Percentiles rank a stretch among this genome's conserved stretches.
phyloP scores from a whole-genome alignment of 23 red algal species.

The Cyanidium caldarium region DNA sequence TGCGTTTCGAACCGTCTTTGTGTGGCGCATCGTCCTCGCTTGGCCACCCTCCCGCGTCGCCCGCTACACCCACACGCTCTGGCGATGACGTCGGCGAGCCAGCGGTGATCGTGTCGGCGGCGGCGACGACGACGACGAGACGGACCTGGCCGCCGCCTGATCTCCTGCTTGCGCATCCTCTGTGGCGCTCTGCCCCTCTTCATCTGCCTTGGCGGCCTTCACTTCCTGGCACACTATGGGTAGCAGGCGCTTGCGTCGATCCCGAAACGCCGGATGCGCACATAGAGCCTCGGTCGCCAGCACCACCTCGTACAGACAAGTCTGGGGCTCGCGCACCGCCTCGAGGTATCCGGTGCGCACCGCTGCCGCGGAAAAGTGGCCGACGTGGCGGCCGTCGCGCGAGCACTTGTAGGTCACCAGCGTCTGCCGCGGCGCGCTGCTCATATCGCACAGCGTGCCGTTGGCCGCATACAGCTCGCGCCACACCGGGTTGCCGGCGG shows the following conservation, averaged over 20 bases:
- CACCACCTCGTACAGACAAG: background rate
- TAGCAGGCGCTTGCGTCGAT: background rate
- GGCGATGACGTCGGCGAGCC: too few species aligned
- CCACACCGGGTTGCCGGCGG: background rate
- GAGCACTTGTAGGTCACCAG: background rate
- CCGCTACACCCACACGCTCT: too few species aligned
- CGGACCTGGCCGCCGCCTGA: too few species aligned
- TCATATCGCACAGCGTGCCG: background rate
- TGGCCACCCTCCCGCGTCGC: too few species aligned
- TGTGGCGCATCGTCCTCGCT: too few species aligned
- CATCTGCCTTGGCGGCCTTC: too few species aligned
- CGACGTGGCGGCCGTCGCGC: background rate
- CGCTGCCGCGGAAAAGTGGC: background rate
- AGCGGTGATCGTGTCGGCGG: too few species aligned
- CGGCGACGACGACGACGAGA: too few species aligned
- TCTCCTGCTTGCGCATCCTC: too few species aligned
- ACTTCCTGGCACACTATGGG: constrained; percentile 3
- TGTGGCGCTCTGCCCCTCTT: too few species aligned
- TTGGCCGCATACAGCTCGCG: background rate
- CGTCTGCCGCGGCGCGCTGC: background rate
- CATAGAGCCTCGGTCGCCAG: background rate
- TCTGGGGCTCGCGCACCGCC: background rate
- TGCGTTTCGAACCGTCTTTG: too few species aligned
- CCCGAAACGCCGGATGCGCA: background rate
- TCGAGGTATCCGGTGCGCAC: background rate